Base-by-base conservation (phyloP, 2,329 filamentous ascomycete species). In the Colletotrichum noveboracense region DNA sequence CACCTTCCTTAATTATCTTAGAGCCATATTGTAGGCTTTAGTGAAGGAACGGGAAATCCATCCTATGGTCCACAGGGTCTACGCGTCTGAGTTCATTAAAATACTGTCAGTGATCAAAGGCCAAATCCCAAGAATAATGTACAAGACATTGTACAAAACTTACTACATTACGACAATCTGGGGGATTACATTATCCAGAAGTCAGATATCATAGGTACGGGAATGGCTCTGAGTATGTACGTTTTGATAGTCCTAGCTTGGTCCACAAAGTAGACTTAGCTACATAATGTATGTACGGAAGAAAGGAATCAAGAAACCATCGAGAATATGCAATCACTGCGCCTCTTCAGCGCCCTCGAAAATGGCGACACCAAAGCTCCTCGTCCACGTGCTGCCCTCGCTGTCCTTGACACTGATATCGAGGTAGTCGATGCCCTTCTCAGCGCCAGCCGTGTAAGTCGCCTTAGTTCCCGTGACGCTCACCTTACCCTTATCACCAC, bases 361-460 rank as follows among this genome's bases (percentile, higher is more conserved):
- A 24, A 78, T 69, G 30, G 75, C 76, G 16, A 79, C 75, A n/a
- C 78, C 78, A 34, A 79, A 71, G 6, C 26, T 77, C 52, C 78
- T 74, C 24, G 70, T 75, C 77, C 77, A 79, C 18, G 66, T 77
- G 21, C 78, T 78, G 18, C 78, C 78, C 69, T 79, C 77, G 16
- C 71, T 66, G 18, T 79, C 78, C 66, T 75, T 67, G 34, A 79
- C 70, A 7, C 48, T 52, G 32, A 79, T 38, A 4, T 75, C 76
- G 7, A 79, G 60, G 55, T 62, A 70, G 60, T 78, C 78, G 13
- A 79, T 76, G 0, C 78, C 77, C 28, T 74, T 73, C 26, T 61
- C 70, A 1, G 70, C 68, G 1, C 76, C 77, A 16, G 78, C 78
- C 14, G 36, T 61, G 38, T 79, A 79, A 6, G 71, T 77, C 3